Base-by-base conservation (phyloP, 192 early-diverging fungal genomes). In the Gorgonomyces haynaldii region DNA sequence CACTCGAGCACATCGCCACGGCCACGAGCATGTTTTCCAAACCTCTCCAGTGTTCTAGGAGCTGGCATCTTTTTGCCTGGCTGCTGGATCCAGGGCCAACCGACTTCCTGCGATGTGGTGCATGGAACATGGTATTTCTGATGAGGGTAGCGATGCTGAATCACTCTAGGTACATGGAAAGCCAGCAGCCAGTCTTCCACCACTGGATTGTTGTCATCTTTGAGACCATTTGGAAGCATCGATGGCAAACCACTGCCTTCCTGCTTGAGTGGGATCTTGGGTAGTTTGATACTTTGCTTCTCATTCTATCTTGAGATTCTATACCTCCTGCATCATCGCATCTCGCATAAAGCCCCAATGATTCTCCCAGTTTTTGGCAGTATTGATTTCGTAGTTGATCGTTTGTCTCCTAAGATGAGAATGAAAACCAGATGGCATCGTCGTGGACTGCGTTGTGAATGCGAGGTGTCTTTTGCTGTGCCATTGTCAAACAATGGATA, bases 261-360 rank as follows among this genome's bases (percentile, higher is more conserved):
- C 34, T n/a, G 10, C 35, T 27, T 16, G 21, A 36, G 35, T 12
- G 31, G 4, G 22, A 42, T 26, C 20, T 12, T 8, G 6, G 50
- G 35, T 1, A 42, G 22, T n/a, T 23, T 22, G 12, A 27, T 10
- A 23, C 16, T 13, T 13, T 47, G 28, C 7, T 24, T 23, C 7
- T 21, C 16, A 16, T 39, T 27, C 46, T 59, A 50, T 38, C 35
- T 52, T 15, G 15, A 9, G 30, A 7, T 13, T 32, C 5, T 15
- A 0, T 49, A 35, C 37, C n/a, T 36, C 28, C 24, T 16, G 21
- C 5, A 31, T 26, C 28, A 35, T 35, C 4, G 66, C 55, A 3
- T 67, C 64, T 15, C 53, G 47, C 64, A 74, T 70, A 50, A 74
- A 74, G 10, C 72, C 72, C 67, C 67, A 74, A 39, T 60, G 48